phyloP scores from a whole-genome alignment of 495 filamentous ascomycete species.

The Aspergillus wentii region DNA sequence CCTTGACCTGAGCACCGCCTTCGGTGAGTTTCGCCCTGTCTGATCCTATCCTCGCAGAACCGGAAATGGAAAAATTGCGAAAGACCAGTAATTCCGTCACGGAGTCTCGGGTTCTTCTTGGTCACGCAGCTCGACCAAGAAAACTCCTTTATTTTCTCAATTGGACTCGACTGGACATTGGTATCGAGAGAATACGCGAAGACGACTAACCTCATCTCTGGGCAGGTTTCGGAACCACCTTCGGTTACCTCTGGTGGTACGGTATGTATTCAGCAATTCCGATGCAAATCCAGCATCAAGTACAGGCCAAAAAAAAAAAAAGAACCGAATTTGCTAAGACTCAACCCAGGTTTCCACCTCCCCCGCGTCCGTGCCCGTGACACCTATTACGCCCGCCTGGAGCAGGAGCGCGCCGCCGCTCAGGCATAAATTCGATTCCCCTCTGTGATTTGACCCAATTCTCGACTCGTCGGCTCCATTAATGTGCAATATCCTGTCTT shows the following conservation, averaged over 20 bases:
- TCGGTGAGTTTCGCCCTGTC: slow-evolving; percentile 56
- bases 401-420: slow-evolving; percentile 56
- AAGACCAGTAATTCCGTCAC: too few relatives aligned
- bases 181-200: not conserved
- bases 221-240: slow-evolving; percentile 65
- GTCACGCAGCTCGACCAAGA: too few relatives aligned
- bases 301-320: not conserved
- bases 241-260: slow-evolving; percentile 79
- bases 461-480: too few relatives aligned
- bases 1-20: slow-evolving; percentile 70
- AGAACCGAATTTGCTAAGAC: not conserved
- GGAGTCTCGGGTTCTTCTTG: too few relatives aligned
- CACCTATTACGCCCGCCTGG: slow-evolving; percentile 69
- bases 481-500: too few relatives aligned
- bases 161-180: too few relatives aligned
- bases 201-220: slow-evolving; percentile 9
- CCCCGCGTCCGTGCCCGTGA: slow-evolving; percentile 72
- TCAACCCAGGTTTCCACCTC: slow-evolving; percentile 65
- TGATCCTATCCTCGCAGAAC: too few relatives aligned
- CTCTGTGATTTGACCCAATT: slow-evolving; percentile 7
- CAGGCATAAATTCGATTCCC: slow-evolving; percentile 25
- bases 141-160: too few relatives aligned
- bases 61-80: too few relatives aligned
- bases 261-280: slow-evolving; percentile 47
- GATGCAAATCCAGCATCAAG: not conserved